Conservation (phyloP, 2,329 filamentous ascomycete species). For the Colletotrichum sp. region DNA sequence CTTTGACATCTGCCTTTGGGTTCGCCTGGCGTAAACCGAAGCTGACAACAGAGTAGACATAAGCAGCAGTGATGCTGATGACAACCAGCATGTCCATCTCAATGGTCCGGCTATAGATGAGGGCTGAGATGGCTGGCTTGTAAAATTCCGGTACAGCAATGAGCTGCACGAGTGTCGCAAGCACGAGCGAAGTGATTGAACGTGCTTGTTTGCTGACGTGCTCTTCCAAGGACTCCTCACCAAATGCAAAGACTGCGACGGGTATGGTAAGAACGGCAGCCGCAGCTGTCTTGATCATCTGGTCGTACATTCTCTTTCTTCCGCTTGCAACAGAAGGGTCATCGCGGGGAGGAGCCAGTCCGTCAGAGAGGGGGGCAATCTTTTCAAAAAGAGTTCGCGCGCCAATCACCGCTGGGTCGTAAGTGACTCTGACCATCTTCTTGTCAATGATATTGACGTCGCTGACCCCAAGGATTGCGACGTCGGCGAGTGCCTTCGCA, state of each 20-base stretch:
- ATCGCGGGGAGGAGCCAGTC: slow-evolving; percentile 33
- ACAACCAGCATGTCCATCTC: slow-evolving; percentile 63
- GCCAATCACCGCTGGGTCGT: slow-evolving; percentile 37
- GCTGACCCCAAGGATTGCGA: slow-evolving; percentile 27
- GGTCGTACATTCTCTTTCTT: slow-evolving; percentile 32
- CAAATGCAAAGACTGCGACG: slow-evolving; percentile 30
- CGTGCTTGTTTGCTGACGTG: slow-evolving; percentile 24
- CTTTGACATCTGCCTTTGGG: slow-evolving; percentile 27
- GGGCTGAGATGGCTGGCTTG: slow-evolving; percentile 46
- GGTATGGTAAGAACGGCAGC: slow-evolving; percentile 36
- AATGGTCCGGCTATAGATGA: slow-evolving; percentile 47
- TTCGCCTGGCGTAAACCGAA: slow-evolving; percentile 38
- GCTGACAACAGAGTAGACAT: slow-evolving; percentile 49
- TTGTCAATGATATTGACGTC: slow-evolving; percentile 30
- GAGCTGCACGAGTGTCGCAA: slow-evolving; percentile 55
- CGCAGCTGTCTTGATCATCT: slow-evolving; percentile 32
- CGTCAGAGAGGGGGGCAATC: slow-evolving; percentile 21
- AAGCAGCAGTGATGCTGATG: slow-evolving; percentile 58
- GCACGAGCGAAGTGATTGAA: slow-evolving; percentile 38
- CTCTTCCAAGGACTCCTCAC: slow-evolving; percentile 27
- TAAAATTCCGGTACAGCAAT: slow-evolving; percentile 56
- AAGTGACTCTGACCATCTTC: slow-evolving; percentile 32
- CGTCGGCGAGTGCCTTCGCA: slow-evolving; percentile 24
- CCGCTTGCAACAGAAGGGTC: slow-evolving; percentile 35
- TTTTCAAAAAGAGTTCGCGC: slow-evolving; percentile 30